Base-by-base conservation (phyloP, 768 basidiomycete species). In the Mycena floridula region DNA sequence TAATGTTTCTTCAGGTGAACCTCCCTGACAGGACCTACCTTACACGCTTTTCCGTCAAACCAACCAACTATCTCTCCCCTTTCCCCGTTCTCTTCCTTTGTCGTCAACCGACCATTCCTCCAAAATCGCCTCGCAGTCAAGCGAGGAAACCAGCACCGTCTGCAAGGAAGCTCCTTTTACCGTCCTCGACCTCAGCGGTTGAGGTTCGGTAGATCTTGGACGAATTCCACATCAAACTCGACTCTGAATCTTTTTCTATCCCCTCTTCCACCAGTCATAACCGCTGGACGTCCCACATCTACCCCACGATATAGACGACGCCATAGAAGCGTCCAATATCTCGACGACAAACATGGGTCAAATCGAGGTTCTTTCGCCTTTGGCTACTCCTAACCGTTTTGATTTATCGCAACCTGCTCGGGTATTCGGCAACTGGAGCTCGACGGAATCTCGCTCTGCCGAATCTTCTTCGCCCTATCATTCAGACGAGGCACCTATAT, bases 131-230 rank as follows among this genome's bases (percentile, higher is more conserved):
- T 84, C 82, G 79, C 81, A 73, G 65, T 60, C 62, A 65, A 73
- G 85, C 84, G 82, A 81, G 83, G 82, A 75, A 69, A 51, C 70
- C 72, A 61, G 49, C 70, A 48, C 57, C 69, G 71, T 70, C 74
- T 84, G 79, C n/a, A n/a, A 78, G 67, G 62, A 65, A 68, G 59
- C 60, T 66, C 49, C 48, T 49, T 60, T 68, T 71, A 73, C 77
- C 80, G 79, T 72, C 70, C 77, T 66, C 66, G 69, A 77, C 81
- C 81, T 80, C 73, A 81, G 85, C 82, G 85, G 85, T 74, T 69
- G 67, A 74, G 78, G 79, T 62, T 78, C 77, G 79, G 80, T 82
- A 81, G 75, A 69, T 63, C 66, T 67, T 67, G 59, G 47, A 44
- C 49, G 50, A 62, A 52, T 53, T 53, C 37, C 59, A 48, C 37